These are phyloP conservation scores for Berberis thunbergii DNA, from an alignment of 164 flowering plant species.

Conservation along the genomic window DNA sequence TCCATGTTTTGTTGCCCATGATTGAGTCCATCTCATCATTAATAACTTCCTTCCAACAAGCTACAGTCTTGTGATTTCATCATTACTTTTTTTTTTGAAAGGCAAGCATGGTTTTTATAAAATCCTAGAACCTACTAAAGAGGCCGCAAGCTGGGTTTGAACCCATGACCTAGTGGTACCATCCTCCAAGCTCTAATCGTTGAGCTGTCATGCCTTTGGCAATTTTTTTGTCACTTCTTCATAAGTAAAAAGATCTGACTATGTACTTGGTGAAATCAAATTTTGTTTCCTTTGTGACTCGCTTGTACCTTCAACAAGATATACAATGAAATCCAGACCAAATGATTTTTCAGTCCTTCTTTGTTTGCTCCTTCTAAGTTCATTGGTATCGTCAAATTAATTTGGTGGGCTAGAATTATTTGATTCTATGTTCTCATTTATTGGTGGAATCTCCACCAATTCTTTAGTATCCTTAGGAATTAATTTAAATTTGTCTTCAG, in stretches of 20 bases:
- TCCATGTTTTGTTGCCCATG: neutral
- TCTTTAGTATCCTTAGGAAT: neutral
- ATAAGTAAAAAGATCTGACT: neutral
- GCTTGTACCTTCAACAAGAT: neutral
- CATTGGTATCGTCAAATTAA: neutral
- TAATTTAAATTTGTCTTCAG: neutral
- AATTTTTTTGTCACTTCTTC: neutral
- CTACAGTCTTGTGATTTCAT: neutral
- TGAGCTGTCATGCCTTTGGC: too few species aligned
- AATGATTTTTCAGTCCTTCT: neutral
- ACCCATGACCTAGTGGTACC: too few species aligned
- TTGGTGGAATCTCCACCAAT: neutral
- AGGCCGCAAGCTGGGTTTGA: too few species aligned
- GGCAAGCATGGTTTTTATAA: too few species aligned
- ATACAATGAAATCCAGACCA: too few species aligned
- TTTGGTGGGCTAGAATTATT: neutral
- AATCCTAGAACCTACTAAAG: too few species aligned
- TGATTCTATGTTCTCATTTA: neutral
- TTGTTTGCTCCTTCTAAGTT: neutral
- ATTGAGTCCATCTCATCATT: slow-evolving; percentile 5
- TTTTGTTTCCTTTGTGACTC: neutral
- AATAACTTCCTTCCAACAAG: neutral
- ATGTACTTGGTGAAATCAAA: neutral
- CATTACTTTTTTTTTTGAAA: neutral
- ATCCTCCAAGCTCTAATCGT: too few species aligned